Percentiles rank a stretch among this genome's conserved stretches.
These are phyloP conservation scores for Decorospora gaudefroyi DNA, from an alignment of 2,329 filamentous ascomycete species.

Conservation along the genomic window DNA sequence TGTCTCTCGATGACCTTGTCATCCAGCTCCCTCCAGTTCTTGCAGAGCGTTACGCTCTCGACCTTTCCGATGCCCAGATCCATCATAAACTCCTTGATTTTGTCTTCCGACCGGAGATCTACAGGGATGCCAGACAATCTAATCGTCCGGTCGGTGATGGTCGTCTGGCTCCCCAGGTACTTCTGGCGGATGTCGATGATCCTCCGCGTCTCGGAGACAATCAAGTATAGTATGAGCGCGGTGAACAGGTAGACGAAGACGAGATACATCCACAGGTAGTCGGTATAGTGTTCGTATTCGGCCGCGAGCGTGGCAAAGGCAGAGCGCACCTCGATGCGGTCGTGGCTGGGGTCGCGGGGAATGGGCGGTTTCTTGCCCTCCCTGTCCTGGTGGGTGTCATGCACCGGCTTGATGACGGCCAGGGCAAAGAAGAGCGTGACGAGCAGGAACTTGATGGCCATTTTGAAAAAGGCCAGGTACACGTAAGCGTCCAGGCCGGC, in stretches of 20 bases:
- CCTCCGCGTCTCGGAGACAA: conserved; percentile 79
- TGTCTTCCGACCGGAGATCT: conserved; percentile 77
- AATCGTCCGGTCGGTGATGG: conserved; percentile 94
- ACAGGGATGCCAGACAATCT: conserved; percentile 84
- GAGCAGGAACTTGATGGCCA: conserved; percentile 82
- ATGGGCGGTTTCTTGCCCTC: conserved; percentile 38
- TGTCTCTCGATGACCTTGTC: conserved; percentile 70
- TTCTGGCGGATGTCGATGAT: conserved; percentile 86
- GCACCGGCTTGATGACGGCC: conserved; percentile 82
- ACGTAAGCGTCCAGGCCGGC: conserved; percentile 95
- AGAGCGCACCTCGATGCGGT: conserved; percentile 29
- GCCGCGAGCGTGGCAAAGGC: conserved; percentile 26
- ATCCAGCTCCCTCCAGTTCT: conserved; percentile 84
- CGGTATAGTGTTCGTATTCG: conserved; percentile 51
- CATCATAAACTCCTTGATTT: conserved; percentile 85
- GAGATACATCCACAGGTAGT: conserved; percentile 89
- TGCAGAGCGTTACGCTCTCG: conserved; percentile 82
- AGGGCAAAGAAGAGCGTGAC: conserved; percentile 81
- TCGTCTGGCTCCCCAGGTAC: conserved; percentile 90
- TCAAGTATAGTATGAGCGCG: conserved; percentile 76
- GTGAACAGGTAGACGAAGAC: conserved; percentile 96
- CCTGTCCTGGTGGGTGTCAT: conserved; percentile 63
- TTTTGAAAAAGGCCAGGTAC: conserved; percentile 95
- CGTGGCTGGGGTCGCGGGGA: conserved; percentile 16
- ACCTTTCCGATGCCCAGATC: conserved; percentile 87